These are phyloP conservation scores for Exophiala aquamarina DNA, from an alignment of 2,329 filamentous ascomycete species.

Conservation along the genomic window DNA sequence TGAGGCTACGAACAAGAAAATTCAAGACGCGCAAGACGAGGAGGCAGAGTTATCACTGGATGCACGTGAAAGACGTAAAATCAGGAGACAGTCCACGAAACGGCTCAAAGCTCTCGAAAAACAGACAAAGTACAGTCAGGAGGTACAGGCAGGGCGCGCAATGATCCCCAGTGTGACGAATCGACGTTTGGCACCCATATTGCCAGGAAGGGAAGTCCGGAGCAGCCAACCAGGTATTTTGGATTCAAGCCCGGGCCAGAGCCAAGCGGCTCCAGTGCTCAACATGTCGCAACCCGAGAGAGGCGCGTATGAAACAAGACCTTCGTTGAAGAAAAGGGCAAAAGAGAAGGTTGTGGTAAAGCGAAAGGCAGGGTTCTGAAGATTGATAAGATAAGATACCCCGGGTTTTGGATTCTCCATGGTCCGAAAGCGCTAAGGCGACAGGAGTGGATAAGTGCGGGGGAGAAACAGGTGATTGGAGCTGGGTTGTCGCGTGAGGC, in stretches of 20 bases:
- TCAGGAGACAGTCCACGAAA: constrained; percentile 11
- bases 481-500: constrained; percentile 23
- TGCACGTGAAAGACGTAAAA: constrained; percentile 16
- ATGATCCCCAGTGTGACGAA: constrained; percentile 15
- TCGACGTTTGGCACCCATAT: neutral
- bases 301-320: constrained; percentile 22
- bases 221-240: constrained; percentile 19
- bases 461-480: constrained; percentile 10
- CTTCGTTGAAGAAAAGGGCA: constrained; percentile 10
- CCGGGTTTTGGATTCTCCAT: constrained; percentile 25
- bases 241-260: constrained; percentile 15
- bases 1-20: constrained; percentile 12
- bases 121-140: constrained; percentile 11
- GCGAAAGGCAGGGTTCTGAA: constrained; percentile 23
- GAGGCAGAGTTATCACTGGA: constrained; percentile 18
- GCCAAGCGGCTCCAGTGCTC: constrained; percentile 9
- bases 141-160: constrained; percentile 10
- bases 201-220: constrained; percentile 19
- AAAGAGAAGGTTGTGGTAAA: constrained; percentile 16
- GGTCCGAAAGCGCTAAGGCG: neutral
- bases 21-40: constrained; percentile 17
- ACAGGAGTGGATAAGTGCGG: constrained; percentile 12
- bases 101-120: constrained; percentile 17
- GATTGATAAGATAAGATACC: constrained; percentile 7
- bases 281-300: constrained; percentile 25